A percentile compares a stretch with the other conserved stretches of the same genome.
phyloP scores from a whole-genome alignment of 1,139 yeast species.

The Meyerozyma elateridarum region DNA sequence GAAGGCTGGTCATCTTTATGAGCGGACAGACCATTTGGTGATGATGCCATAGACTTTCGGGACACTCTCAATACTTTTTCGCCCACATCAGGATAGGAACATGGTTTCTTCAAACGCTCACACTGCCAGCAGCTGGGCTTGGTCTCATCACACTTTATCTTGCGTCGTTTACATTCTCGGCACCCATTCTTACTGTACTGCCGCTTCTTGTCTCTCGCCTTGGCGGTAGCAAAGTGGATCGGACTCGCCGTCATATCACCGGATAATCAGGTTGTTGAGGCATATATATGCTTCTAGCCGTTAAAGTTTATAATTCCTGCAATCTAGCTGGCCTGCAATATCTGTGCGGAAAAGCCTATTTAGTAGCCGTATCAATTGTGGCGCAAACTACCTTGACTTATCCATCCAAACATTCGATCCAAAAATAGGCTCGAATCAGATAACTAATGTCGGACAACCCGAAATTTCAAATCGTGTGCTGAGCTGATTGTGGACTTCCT shows the following conservation, averaged over 20 bases:
- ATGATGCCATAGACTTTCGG: slow-evolving; percentile 11
- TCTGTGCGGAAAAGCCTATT: not conserved
- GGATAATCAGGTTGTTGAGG: too few relatives aligned
- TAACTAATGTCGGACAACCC: too few relatives aligned
- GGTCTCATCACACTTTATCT: slow-evolving; percentile 53
- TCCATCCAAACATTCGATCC: too few relatives aligned
- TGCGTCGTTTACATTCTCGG: slow-evolving; percentile 37
- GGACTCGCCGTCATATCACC: not conserved
- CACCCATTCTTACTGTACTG: slow-evolving; percentile 37
- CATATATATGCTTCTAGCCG: too few relatives aligned
- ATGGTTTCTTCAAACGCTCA: slow-evolving; percentile 27
- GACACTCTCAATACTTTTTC: slow-evolving; percentile 27
- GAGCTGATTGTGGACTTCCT: too few relatives aligned
- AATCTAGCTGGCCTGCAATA: not conserved
- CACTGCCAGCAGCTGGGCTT: slow-evolving; percentile 54
- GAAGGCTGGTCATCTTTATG: too few relatives aligned
- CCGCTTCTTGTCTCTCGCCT: slow-evolving; percentile 6
- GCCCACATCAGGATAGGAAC: slow-evolving; percentile 32
- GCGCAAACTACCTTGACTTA: too few relatives aligned
- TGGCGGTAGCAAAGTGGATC: not conserved
- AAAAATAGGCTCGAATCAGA: too few relatives aligned
- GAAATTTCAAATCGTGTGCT: too few relatives aligned
- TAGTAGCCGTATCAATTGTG: too few relatives aligned
- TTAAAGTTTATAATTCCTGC: too few relatives aligned
- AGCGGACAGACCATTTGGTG: too few relatives aligned